Base-by-base conservation (phyloP, 1,139 yeast species). In the Taphrina flavorubra region DNA sequence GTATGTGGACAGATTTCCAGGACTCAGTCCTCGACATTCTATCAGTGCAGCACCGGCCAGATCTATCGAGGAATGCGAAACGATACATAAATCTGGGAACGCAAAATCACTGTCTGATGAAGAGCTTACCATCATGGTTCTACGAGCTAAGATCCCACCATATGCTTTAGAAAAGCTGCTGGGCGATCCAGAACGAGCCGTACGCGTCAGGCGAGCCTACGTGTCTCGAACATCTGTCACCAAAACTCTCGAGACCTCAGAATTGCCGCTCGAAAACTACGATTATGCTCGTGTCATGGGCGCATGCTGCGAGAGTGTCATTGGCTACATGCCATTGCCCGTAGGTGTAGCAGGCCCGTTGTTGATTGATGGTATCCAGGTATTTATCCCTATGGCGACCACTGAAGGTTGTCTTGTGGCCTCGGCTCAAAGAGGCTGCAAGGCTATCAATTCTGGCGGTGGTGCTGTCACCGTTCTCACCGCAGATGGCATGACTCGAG, bases 401-500 rank as follows among this genome's bases (percentile, higher is more conserved):
- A 94, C 99, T 64, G 99, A 94, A 81, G 99, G 99, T 69, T 94
- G 98, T 81, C 84, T 94, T 71, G 97, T 94, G 72, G 99, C 99
- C 1, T 92, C 98, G 16, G 89, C 99, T 14, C 92, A 91, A 96
- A 89, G 99, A 80, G 99, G 99, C 74, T 94, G 99, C 82, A 94
- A 94, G 79, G 99, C 99, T 34, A 90, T 94, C 74, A 95, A 94
- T 78, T 88, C 95, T 13, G 99, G 99, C 71, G 98, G 98, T 68
- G 99, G 99, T 78, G 96, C 90, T 46, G 83, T 86, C 68, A 91
- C 99, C 44, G 97, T 94, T 40, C 84, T 94, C 74, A 91, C 97
- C 25, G 90, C 87, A 74, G 99, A 94, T 79, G 97, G 98, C 79
- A 94, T 94, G 99, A 92, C 99, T 31, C 88, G 99, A 81, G 99